Evolutionary conservation across 768 basidiomycete species (phyloP), one percentile per base, ranked within the genome.

Genomic region (Jaapia argillacea): DNA sequence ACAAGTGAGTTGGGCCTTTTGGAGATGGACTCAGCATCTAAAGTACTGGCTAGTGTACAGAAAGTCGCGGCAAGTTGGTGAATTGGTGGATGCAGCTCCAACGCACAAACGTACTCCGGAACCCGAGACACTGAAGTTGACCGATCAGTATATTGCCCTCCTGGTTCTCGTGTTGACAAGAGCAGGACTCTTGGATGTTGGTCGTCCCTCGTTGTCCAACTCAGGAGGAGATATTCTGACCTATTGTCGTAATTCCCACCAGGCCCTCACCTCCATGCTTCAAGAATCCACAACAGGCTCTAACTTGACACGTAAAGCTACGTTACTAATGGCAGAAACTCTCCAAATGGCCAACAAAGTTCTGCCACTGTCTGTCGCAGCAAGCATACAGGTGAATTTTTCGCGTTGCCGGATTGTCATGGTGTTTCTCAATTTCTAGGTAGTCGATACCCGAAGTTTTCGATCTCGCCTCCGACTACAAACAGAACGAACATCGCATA

Each of bases 141-240:
- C 91, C 1, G 93, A 97, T 54, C 96, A 98, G 55, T 98, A 91
- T 57, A 76, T 92, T 41, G 85, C 86, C 0, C 67, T 99, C 12
- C 67, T 98, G 4, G 70, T 97, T 5, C 68, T 86, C 14, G 77
- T 96, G 2, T 79, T 98, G 45, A 77, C 82, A 3, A 84, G 90
- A 51, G 84, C 89, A 12, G 96, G 94, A 18, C 65, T 99, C 1
- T 64, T 91, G 36, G 91, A 97, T 60, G 94, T 93, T 47, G 48
- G 76, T 61, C 14, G 35, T 28, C 21, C 21, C 27, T 35, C 1
- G 16, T 24, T 14, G 20, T 33, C n/a, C n/a, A n/a, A n/a, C n/a
- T n/a, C n/a, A n/a, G n/a, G n/a, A n/a, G n/a, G n/a, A 14, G 24
- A 48, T 39, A 36, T 44, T 36, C 31, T 26, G 6, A 38, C 12